Evolutionary conservation across 1,284 basidiomycete genomes (phyloP), one percentile per base, ranked within the genome.

Genomic region (Chalciporus piperatoides): DNA sequence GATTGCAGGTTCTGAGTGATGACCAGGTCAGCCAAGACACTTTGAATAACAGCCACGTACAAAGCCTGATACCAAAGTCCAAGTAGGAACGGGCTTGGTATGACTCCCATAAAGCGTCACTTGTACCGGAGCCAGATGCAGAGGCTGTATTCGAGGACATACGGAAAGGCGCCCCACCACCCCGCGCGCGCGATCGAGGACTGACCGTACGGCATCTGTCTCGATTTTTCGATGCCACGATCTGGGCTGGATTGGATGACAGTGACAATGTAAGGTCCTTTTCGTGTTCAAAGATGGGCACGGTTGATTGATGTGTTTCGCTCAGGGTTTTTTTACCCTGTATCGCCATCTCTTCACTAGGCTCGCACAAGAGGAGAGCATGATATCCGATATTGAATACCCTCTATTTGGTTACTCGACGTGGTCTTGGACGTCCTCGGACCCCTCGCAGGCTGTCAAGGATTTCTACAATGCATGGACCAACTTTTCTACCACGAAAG

Each of bases 11-110:
- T 48, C 76, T 95, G 33, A 92, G 89, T 59, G 94, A 97, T 65
- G 91, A 94, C 48, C 92, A 96, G 77, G 93, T 92, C 70, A 70
- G 80, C 54, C 33, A 14, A 37, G 28, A 42, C 44, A 27, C 44
- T 33, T 24, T 41, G 24, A 45, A 48, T 56, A 48, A 5, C n/a
- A 6, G 15, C 35, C 15, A 6, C 21, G 36, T 23, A n/a, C 28
- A 35, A 40, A 44, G 36, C 41, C 51, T 68, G 47, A 68, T 52
- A 24, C 6, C 37, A 11, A 56, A 56, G 52, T 55, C 61, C 63
- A 73, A 76, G 73, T 79, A 94, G 90, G 95, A 99, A 77, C 78
- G 96, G 55, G 94, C 96, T 37, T 99, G 95, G 91, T 99, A 99
- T 68, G 96, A 99, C 68, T 85, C 85, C n/a, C 95, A 98, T 67